Percentiles rank a stretch among this genome's conserved stretches.
Evolutionary conservation across 2,329 filamentous ascomycete genomes (phyloP).

Genomic region (Venturia pyrina): DNA sequence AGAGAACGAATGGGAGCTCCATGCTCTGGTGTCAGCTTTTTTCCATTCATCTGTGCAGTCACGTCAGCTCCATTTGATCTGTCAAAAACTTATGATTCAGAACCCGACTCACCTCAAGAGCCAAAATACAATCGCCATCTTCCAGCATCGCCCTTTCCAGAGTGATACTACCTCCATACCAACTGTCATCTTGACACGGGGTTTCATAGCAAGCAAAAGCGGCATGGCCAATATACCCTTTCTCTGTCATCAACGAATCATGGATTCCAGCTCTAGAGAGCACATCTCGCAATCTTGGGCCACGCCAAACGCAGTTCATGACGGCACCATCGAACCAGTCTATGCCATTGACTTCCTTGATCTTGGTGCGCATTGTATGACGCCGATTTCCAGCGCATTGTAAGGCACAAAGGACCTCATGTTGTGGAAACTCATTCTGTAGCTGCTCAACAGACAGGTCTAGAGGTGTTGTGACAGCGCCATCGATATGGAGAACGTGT

Average conservation of each 20-base stretch:
- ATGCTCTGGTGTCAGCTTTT: constrained; percentile 31
- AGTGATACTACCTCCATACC: constrained; percentile 48
- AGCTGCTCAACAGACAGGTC: constrained; percentile 39
- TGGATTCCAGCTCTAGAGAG: constrained; percentile 33
- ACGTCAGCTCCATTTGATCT: not conserved
- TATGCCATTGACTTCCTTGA: constrained; percentile 41
- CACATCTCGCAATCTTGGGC: constrained; percentile 36
- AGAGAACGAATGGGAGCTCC: constrained; percentile 34
- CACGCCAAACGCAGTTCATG: constrained; percentile 43
- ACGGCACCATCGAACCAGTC: constrained; percentile 37
- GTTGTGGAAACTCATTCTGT: constrained; percentile 38
- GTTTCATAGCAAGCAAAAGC: constrained; percentile 46
- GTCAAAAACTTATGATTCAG: too few relatives aligned
- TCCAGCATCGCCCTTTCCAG: constrained; percentile 34
- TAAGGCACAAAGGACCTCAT: constrained; percentile 42
- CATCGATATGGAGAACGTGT: constrained; percentile 39
- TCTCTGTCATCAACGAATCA: constrained; percentile 51
- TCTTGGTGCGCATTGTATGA: constrained; percentile 43
- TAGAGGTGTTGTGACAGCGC: constrained; percentile 35
- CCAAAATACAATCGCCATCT: constrained; percentile 38
- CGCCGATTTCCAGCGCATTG: constrained; percentile 42
- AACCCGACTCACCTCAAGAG: constrained; percentile 31
- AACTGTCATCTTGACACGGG: constrained; percentile 46
- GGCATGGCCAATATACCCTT: constrained; percentile 42
- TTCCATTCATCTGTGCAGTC: constrained; percentile 27